Base-by-base conservation (phyloP, 2,329 filamentous ascomycete species). In the Dothistroma pini region DNA sequence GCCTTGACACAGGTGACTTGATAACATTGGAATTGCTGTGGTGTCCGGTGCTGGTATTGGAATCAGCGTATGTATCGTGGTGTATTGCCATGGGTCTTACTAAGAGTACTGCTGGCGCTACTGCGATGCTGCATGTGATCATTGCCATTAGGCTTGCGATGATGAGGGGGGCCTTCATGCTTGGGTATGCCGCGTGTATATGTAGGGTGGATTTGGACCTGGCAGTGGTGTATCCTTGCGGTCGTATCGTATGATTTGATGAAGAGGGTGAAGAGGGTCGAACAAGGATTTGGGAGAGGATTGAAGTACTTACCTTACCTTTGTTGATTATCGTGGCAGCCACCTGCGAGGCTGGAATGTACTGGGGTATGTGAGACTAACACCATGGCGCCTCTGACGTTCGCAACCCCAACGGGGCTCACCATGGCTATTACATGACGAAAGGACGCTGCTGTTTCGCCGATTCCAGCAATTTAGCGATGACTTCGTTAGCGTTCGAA, bases 131-230 rank as follows among this genome's bases (percentile, higher is more conserved):
- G 25, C 10, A 21, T 14, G 25, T n/a, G 51, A 53, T 21, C 4
- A 53, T 53, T 14, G 31, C 29, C 51, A 53, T 32, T 12, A 53
- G 25, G 51, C 31, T 53, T 21, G 51, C 51, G 51, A 53, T 53
- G 22, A 53, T 29, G 31, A 31, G n/a, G 11, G 31, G 35, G 29
- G 34, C 10, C 31, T 53, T 53, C 51, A 53, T 53, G 6, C n/a
- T 35, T 11, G n/a, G 4, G 16, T 5, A 12, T 32, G 51, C 6
- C 4, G 22, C 5, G 50, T 19, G 25, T 29, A 6, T 29, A 29
- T 29, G 25, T 29, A 29, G 25, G 25, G 25, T 29, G n/a, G n/a
- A 29, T 29, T 6, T 29, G 6, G 25, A 29, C 6, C 6, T 29
- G 25, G 6, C 25, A 29, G 6, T 3, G 25, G 25, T 29, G 25